Base-by-base conservation (phyloP, 2,329 filamentous ascomycete species). In the Aspergillus unguis region DNA sequence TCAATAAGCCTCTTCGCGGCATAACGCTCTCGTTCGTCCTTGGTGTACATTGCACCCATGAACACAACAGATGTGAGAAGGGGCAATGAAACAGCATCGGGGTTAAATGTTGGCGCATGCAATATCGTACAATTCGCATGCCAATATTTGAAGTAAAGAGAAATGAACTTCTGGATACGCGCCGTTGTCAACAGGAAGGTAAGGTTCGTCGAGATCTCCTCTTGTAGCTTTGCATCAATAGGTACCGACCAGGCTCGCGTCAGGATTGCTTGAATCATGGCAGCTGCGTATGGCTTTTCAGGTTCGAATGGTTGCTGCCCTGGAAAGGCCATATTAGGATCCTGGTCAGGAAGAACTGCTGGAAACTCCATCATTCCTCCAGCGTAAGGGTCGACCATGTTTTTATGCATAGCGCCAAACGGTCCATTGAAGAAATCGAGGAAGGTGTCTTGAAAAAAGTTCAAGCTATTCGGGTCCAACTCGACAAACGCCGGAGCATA, bases 11-110 rank as follows among this genome's bases (percentile, higher is more conserved):
- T 62, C 51, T 73, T 75, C 0, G 73, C 72, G 2, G 66, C 61
- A 25, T 63, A 63, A 0, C 65, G 62, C 50, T 77, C 75, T 33
- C 60, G 63, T 44, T 71, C 64, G 44, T 74, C 67, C 6, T 65
- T 65, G 3, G 72, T 75, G 53, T 77, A 77, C 65, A 76, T 74
- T 0, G 74, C 73, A 4, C 76, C 76, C 61, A 75, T 71, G 47
- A 77, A 69, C 0, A 69, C 61, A 4, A 78, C 60, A 1, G 71
- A 65, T 1, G 73, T 65, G 4, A 79, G 62, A 5, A 79, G 59
- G 1, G 70, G 65, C 29, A 71, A 55, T 2, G 72, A 61, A 3
- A 66, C 66, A 1, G 63, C 64, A 10, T 74, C 67, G 2, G 70
- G 63, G 50, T 74, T 65, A 48, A 78, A 77, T 0, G 73, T 69